Evolutionary conservation across 192 early-diverging fungal genomes (phyloP).

Genomic region (Physocladia obscura): DNA sequence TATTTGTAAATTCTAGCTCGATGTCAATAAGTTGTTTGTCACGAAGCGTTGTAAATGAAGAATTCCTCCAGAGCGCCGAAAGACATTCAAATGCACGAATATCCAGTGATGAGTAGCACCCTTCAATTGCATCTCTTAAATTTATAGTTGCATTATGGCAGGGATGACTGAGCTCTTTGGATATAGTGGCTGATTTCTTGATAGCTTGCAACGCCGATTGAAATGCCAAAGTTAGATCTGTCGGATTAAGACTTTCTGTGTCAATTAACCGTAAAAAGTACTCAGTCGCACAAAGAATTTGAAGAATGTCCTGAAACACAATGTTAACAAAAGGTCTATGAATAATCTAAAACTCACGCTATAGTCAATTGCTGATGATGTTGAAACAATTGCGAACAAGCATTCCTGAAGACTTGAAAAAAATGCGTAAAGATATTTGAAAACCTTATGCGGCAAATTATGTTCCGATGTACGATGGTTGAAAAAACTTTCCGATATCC

Average conservation of each 20-base stretch:
- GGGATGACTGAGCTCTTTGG: slow-evolving; percentile 7
- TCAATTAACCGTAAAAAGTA: slow-evolving; percentile 7
- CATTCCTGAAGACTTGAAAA: not conserved
- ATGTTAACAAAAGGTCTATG: too few species aligned
- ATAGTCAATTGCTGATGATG: too few species aligned
- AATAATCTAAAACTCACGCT: slow-evolving; percentile 35
- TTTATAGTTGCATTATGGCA: slow-evolving; percentile 1
- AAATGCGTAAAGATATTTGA: slow-evolving; percentile 20
- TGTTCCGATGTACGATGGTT: slow-evolving; percentile 3
- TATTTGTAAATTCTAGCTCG: not conserved
- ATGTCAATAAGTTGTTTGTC: slow-evolving; percentile 2
- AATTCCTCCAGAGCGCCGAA: slow-evolving; percentile 9
- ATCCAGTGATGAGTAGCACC: slow-evolving; percentile 13
- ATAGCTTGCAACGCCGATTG: slow-evolving; percentile 3
- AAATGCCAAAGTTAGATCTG: slow-evolving; percentile 11
- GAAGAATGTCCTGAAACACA: slow-evolving; percentile 22
- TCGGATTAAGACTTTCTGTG: not conserved
- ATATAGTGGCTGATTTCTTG: not conserved
- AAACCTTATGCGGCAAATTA: slow-evolving; percentile 8
- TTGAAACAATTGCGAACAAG: not conserved
- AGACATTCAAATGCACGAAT: slow-evolving; percentile 17
- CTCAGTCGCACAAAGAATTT: slow-evolving; percentile 38
- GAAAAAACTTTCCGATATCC: slow-evolving; percentile 3
- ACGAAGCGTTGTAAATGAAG: slow-evolving; percentile 5
- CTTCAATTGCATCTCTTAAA: slow-evolving; percentile 10